Percentiles rank a stretch among this genome's conserved stretches.
phyloP scores from a whole-genome alignment of 2,329 filamentous ascomycete genomes.

The Fusarium abutilonis region DNA sequence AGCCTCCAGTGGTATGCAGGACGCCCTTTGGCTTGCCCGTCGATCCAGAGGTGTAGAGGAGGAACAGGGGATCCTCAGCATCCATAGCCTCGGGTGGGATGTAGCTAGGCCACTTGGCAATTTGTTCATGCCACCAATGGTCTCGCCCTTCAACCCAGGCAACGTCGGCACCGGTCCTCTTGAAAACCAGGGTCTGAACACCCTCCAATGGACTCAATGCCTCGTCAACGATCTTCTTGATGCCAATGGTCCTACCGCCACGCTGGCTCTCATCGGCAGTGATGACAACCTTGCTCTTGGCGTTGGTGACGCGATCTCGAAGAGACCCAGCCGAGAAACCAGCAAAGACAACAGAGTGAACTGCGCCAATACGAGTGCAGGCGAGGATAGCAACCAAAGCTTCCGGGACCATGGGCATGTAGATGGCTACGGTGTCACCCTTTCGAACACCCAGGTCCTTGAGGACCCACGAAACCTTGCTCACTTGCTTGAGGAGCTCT shows the following conservation, averaged over 20 bases:
- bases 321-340: conserved; percentile 94
- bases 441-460: conserved; percentile 94
- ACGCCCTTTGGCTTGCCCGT: conserved; percentile 97
- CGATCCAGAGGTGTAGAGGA: conserved; percentile 93
- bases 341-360: conserved; percentile 95
- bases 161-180: conserved; percentile 87
- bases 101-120: conserved; percentile 90
- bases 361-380: conserved; percentile 85
- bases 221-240: conserved; percentile 96
- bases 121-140: conserved; percentile 95
- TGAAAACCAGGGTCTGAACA: conserved; percentile 86
- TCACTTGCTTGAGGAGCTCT: conserved; percentile 89
- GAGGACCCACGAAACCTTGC: conserved; percentile 80
- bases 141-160: conserved; percentile 86
- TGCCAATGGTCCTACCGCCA: conserved; percentile 90
- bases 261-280: conserved; percentile 94
- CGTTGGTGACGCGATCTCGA: conserved; percentile 88
- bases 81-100: conserved; percentile 84
- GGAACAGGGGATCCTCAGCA: conserved; percentile 91
- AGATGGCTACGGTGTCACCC: conserved; percentile 92
- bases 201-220: conserved; percentile 82
- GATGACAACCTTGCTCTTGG: conserved; percentile 86
- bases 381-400: conserved; percentile 81
- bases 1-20: conserved; percentile 92
- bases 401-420: conserved; percentile 97